Conservation (phyloP, 257 asterid genomes). For the Primulina tabacum region DNA sequence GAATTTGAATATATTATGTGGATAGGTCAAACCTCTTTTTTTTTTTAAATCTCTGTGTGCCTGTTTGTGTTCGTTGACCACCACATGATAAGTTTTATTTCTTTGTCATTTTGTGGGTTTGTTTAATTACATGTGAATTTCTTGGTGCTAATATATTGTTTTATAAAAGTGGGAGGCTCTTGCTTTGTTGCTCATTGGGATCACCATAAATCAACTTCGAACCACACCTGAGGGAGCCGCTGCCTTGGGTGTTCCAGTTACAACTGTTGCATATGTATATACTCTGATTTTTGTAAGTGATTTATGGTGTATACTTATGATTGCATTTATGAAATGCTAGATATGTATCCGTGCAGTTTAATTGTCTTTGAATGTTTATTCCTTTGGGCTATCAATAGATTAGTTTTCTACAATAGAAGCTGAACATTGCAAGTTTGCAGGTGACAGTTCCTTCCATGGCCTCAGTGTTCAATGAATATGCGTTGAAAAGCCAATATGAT, state of each 20-base stretch:
- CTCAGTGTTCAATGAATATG: conserved; percentile 95
- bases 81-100: not conserved
- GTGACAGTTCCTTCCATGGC: conserved; percentile 98
- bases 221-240: conserved; percentile 73
- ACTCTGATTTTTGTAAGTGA: conserved; percentile 91
- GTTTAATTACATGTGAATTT: conserved; percentile 16
- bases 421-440: conserved; percentile 39
- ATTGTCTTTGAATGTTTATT: not conserved
- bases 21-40: not conserved
- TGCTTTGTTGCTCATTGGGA: conserved; percentile 93
- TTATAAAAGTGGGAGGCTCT: conserved; percentile 94
- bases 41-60: not conserved
- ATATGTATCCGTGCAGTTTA: conserved; percentile 14
- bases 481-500: conserved; percentile 93
- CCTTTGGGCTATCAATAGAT: not conserved
- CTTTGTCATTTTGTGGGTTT: not conserved
- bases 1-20: too few relatives aligned
- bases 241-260: conserved; percentile 82
- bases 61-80: not conserved
- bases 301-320: conserved; percentile 23
- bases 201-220: conserved; percentile 87
- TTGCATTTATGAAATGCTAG: conserved; percentile 15
- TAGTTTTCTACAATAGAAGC: conserved; percentile 18
- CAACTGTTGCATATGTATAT: conserved; percentile 79
- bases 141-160: conserved; percentile 22